phyloP scores from a whole-genome alignment of 768 basidiomycete genomes.

The Trametes elegans region DNA sequence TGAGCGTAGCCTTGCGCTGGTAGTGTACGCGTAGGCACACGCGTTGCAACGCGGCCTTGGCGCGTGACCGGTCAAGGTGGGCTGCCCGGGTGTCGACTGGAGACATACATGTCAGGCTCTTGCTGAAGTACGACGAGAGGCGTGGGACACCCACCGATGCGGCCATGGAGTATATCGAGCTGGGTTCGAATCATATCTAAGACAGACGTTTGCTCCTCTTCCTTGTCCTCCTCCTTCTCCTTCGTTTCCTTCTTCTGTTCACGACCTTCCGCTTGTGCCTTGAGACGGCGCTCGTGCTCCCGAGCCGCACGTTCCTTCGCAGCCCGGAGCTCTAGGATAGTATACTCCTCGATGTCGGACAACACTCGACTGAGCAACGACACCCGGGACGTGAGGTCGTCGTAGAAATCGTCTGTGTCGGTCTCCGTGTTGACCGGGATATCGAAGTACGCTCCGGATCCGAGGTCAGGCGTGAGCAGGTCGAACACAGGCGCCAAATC shows the following conservation, averaged over 20 bases:
- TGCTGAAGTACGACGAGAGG: background rate
- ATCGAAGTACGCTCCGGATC: conserved; percentile 48
- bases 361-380: conserved; percentile 59
- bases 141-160: conserved; percentile 54
- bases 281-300: conserved; percentile 28
- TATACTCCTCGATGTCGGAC: conserved; percentile 56
- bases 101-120: background rate
- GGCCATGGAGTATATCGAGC: conserved; percentile 54
- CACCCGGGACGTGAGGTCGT: conserved; percentile 53
- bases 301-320: background rate
- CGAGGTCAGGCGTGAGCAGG: conserved; percentile 46
- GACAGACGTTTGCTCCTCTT: background rate
- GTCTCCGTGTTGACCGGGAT: conserved; percentile 45
- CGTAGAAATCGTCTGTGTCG: conserved; percentile 53
- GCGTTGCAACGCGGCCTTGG: conserved; percentile 67
- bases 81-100: conserved; percentile 72
- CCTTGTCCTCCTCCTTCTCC: background rate
- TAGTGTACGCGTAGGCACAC: conserved; percentile 63
- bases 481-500: conserved; percentile 49
- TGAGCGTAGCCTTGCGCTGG: conserved; percentile 43
- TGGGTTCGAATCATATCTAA: conserved; percentile 48
- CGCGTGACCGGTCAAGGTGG: conserved; percentile 71
- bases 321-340: conserved; percentile 41
- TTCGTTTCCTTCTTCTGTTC: conserved; percentile 30
- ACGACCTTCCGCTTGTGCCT: conserved; percentile 32